Evolutionary conservation across 768 basidiomycete species (phyloP), one percentile per base, ranked within the genome.

Genomic region (Psilocybe sp.): DNA sequence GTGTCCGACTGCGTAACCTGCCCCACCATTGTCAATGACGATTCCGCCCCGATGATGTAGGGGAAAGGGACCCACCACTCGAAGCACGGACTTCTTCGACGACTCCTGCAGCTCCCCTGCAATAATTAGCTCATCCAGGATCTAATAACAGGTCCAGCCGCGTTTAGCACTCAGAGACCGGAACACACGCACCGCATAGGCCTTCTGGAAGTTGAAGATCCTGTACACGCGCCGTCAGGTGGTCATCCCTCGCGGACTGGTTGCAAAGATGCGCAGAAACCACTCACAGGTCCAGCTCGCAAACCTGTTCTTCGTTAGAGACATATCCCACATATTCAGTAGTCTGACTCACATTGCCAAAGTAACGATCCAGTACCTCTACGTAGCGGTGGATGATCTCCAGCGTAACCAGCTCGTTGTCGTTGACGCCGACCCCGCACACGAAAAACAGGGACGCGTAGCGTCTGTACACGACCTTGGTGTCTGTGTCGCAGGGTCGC

Each of bases 171-270:
- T 16, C 40, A 19, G 47, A 34, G 23, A 47, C 35, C 28, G 38
- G 51, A 49, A 52, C 36, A 36, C 49, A 62, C 67, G 4, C 42
- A 91, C 95, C 9, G 96, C 92, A 66, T 94, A 98, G 38, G 97
- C 97, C 71, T 98, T 99, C 67, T 98, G 96, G 68, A 98, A 99
- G 77, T 98, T 98, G 81, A 99, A 99, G 60, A 99, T 98, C 44
- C 93, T 96, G 58, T 20, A 40, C 40, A 28, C 23, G 20, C 32
- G 31, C 44, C 54, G 47, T 55, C 53, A 61, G 53, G 53, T 54
- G 49, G 56, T 53, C 28, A 37, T 39, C 43, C 54, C 43, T 44
- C 16, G 36, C 42, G 35, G 46, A 41, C 19, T 40, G n/a, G 13
- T 46, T 35, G 23, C 23, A 28, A 28, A 28, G 4, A 28, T 28